Base-by-base conservation (phyloP, 106 monocot species). In the Vanilla planifolia region DNA sequence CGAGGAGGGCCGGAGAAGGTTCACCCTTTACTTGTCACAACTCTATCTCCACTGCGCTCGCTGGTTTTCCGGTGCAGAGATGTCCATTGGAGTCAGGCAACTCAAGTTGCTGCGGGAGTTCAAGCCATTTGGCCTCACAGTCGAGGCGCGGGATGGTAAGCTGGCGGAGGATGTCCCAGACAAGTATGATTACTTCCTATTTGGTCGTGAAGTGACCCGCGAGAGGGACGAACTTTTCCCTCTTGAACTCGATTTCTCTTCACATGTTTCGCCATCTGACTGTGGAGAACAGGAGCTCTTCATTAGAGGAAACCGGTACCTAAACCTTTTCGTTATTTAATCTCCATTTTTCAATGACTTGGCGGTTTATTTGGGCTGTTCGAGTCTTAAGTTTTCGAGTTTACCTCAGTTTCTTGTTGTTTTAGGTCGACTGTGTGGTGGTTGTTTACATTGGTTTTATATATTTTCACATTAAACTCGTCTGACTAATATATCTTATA, bases 221-320 rank as follows among this genome's bases (percentile, higher is more conserved):
- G 75, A 70, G 35, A 66, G 79, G 39, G 63, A 63, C 22, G 79
- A 61, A 21, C 14, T 55, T 43, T 51, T 64, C 32, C 48, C 50
- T 33, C 10, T 71, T 32, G 57, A 74, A 6, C 43, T 27, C 25
- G 70, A 75, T 39, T 66, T 66, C 40, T 67, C 68, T 30, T 17
- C 60, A 20, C 35, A 73, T 8, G 64, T 64, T 11, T 51, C 80
- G 11, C 32, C 74, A 19, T 65, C 67, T 7, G 71, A 67, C 41
- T 37, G 64, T 37, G 74, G 82, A 16, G 89, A 94, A n/a, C 89
- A 89, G 76, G 94, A 94, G 83, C 67, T 94, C 59, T 94, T 94
- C 73, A 71, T 94, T 59, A 73, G 89, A 16, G 89, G 85, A 22
- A 94, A 79, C 60, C 48, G 94, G 94, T 94, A 71, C 9, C 4